Percentiles rank a stretch among this genome's conserved stretches.
Evolutionary conservation across 495 filamentous ascomycete species (phyloP).

Genomic region (Neurospora sp.): DNA sequence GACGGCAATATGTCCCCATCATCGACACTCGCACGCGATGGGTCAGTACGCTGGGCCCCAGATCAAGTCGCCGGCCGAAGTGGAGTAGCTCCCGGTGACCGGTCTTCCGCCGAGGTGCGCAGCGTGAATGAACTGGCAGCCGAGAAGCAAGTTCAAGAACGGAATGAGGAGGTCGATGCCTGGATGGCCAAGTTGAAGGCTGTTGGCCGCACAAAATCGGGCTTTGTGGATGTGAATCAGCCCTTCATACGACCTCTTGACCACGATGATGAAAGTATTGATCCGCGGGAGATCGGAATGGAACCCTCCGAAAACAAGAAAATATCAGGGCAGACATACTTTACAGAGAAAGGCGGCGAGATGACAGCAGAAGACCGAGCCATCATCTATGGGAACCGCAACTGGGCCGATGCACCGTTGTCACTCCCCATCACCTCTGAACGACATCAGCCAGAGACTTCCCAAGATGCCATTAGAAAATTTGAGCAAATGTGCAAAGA

Average conservation of each 20-base stretch:
- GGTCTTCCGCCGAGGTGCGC: constrained; percentile 25
- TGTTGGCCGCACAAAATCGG: neutral
- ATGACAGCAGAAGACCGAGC: constrained; percentile 32
- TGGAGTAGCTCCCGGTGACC: constrained; percentile 33
- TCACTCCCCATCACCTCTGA: constrained; percentile 29
- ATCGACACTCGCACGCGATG: constrained; percentile 19
- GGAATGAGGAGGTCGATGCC: constrained; percentile 29
- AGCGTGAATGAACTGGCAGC: constrained; percentile 31
- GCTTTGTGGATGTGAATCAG: neutral
- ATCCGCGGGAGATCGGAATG: constrained; percentile 25
- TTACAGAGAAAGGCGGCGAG: constrained; percentile 27
- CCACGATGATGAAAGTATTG: constrained; percentile 25
- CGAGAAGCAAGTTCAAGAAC: constrained; percentile 23
- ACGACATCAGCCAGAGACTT: constrained; percentile 36
- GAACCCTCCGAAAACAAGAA: constrained; percentile 19
- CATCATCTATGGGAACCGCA: constrained; percentile 33
- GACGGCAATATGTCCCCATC: constrained; percentile 1
- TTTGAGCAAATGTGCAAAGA: constrained; percentile 38
- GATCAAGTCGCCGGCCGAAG: constrained; percentile 24
- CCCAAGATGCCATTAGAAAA: constrained; percentile 41
- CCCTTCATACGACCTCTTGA: neutral
- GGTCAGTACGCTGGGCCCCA: constrained; percentile 27
- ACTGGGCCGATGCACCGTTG: constrained; percentile 37
- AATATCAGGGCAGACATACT: constrained; percentile 36
- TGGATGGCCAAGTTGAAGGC: constrained; percentile 25